phyloP scores from a whole-genome alignment of 2,329 filamentous ascomycete genomes.

The Aspergillus ochraceoroseus region DNA sequence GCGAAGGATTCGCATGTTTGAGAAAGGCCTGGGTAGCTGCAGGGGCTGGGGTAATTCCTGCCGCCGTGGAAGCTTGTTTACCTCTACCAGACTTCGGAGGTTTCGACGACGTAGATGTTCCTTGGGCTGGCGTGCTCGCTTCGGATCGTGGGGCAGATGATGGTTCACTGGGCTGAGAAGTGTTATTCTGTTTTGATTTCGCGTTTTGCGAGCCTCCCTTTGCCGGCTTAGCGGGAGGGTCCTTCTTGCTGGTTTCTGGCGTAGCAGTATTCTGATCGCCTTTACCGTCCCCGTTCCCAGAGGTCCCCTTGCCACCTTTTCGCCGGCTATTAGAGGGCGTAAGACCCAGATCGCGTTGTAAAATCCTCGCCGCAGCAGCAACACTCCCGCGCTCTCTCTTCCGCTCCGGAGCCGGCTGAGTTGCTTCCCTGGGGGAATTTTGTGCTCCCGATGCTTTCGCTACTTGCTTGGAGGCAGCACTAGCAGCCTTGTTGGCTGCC shows the following conservation, averaged over 20 bases:
- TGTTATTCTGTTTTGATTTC: conserved; percentile 19
- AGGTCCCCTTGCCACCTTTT: conserved; percentile 31
- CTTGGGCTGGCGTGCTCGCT: conserved; percentile 13
- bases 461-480: conserved; percentile 29
- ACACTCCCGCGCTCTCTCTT: conserved; percentile 53
- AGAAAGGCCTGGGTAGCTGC: conserved; percentile 57
- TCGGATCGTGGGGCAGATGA: conserved; percentile 21
- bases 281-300: conserved; percentile 26
- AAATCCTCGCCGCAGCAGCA: conserved; percentile 53
- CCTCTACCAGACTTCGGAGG: conserved; percentile 27
- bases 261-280: conserved; percentile 16
- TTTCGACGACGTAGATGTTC: conserved; percentile 19
- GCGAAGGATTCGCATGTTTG: conserved; percentile 80
- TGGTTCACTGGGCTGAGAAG: conserved; percentile 24
- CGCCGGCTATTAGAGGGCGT: conserved; percentile 44
- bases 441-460: conserved; percentile 18
- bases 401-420: conserved; percentile 41
- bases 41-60: conserved; percentile 21
- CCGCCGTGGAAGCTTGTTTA: conserved; percentile 23
- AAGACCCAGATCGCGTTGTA: conserved; percentile 59
- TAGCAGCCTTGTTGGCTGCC: conserved; percentile 47
- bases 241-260: conserved; percentile 26
- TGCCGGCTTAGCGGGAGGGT: conserved; percentile 18
- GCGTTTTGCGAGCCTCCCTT: conserved; percentile 19
- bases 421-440: conserved; percentile 24